Percentiles rank a stretch among this genome's conserved stretches.
Evolutionary conservation across 1,139 yeast species (phyloP).

Genomic region (Pichia sp.): DNA sequence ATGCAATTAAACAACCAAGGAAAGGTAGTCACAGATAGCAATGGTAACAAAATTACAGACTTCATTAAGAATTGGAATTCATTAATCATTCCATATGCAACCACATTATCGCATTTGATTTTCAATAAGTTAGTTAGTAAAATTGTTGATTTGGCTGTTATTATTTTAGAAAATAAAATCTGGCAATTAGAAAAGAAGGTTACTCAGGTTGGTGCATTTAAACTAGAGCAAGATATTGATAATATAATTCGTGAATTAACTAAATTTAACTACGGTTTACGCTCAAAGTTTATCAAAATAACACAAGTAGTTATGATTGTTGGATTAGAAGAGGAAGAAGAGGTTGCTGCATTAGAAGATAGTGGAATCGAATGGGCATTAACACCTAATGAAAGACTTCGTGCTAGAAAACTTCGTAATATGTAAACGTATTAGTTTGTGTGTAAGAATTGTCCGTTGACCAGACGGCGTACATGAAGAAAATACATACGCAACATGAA

Average conservation of each 20-base stretch:
- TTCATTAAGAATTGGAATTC: conserved; percentile 62
- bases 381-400: conserved; percentile 66
- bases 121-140: conserved; percentile 45
- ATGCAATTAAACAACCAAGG: conserved; percentile 5
- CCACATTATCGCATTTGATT: conserved; percentile 46
- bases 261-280: conserved; percentile 57
- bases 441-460: too few species aligned
- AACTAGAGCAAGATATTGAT: conserved; percentile 77
- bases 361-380: conserved; percentile 57
- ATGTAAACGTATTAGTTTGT: conserved; percentile 17
- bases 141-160: conserved; percentile 44
- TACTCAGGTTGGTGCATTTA: conserved; percentile 78
- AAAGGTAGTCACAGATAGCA: conserved; percentile 11
- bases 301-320: conserved; percentile 78
- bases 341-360: conserved; percentile 39
- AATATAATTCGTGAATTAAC: conserved; percentile 61
- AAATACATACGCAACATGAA: not conserved
- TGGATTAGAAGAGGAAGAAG: conserved; percentile 70
- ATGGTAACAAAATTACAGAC: conserved; percentile 20
- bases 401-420: conserved; percentile 39
- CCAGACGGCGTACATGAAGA: not conserved
- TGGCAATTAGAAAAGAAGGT: conserved; percentile 60
- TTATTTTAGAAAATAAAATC: conserved; percentile 58
- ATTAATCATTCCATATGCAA: conserved; percentile 59
- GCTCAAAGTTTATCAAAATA: conserved; percentile 72